Conservation (phyloP, 148 eudicot genomes). For the Dianthus caryophyllus region DNA sequence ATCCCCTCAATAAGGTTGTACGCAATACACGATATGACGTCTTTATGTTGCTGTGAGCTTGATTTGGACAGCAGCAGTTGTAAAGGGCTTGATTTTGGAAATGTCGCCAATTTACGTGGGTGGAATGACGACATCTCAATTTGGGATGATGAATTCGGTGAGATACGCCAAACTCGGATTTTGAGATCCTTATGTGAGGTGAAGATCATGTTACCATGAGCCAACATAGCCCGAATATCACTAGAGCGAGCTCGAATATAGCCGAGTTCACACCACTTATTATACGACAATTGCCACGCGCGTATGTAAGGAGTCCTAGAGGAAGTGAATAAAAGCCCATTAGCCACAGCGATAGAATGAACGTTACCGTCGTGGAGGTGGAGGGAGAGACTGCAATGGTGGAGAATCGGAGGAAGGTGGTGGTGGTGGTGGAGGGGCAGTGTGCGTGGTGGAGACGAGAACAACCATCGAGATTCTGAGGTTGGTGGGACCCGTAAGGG, state of each 20-base stretch:
- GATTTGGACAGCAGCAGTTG: background rate
- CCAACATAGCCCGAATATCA: conserved; percentile 40
- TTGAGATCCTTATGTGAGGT: conserved; percentile 47
- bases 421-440: conserved; percentile 26
- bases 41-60: conserved; percentile 32
- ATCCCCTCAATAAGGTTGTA: conserved; percentile 45
- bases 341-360: conserved; percentile 35
- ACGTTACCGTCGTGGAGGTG: conserved; percentile 42
- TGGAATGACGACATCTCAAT: background rate
- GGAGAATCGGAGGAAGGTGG: conserved; percentile 29
- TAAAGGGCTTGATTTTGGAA: background rate
- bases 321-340: conserved; percentile 38
- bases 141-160: background rate
- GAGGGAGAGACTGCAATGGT: conserved; percentile 47
- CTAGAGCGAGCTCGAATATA: conserved; percentile 33
- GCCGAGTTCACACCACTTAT: conserved; percentile 40
- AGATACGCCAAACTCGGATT: conserved; percentile 41
- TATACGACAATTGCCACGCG: conserved; percentile 37
- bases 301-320: conserved; percentile 42
- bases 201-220: conserved; percentile 41
- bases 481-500: conserved; percentile 26
- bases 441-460: conserved; percentile 22
- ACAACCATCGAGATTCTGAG: conserved; percentile 42
- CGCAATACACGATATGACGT: conserved; percentile 54
- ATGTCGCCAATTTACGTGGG: background rate